Base-by-base conservation (phyloP, 306 rosid species). In the Urtica urens region DNA sequence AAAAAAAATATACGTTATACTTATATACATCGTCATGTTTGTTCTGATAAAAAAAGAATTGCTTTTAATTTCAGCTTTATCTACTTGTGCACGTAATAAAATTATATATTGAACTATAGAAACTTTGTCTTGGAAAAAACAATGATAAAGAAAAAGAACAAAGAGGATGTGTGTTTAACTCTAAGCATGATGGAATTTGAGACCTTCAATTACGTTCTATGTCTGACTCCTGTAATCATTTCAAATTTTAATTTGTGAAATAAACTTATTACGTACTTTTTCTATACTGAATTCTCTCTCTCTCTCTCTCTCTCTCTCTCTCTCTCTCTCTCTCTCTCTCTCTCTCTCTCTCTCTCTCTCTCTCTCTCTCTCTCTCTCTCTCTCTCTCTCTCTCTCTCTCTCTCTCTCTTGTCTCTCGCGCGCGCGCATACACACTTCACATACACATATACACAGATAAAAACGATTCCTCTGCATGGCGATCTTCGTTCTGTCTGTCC, bases 271-370 rank as follows among this genome's bases (percentile, higher is more conserved):
- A 28, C 46, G 50, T 68, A 58, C 66, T 62, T 42, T 18, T 15
- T 14, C 9, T 15, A 9, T 15, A 20, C 8, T 17, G 7, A 6
- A 7, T 7, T 52, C 38, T 49, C 71, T 39, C 51, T 59, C 51
- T 63, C 53, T 49, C 27, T 67, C 58, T 35, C 64, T 38, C 41
- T 52, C 19, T n/a, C 53, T 26, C 3, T 53, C 62, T 55, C 59
- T 64, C 42, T 45, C 60, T n/a, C n/a, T n/a, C n/a, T n/a, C n/a
- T n/a, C n/a, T n/a, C n/a, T n/a, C n/a, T n/a, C n/a, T n/a, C n/a
- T n/a, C n/a, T n/a, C n/a, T n/a, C n/a, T n/a, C n/a, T n/a, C n/a
- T n/a, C n/a, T n/a, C n/a, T n/a, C n/a, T n/a, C n/a, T n/a, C n/a
- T n/a, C n/a, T n/a, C n/a, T n/a, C n/a, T n/a, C n/a, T n/a, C n/a